phyloP scores from a whole-genome alignment of 2,329 filamentous ascomycete species.

The Apiospora rasikravindrae region DNA sequence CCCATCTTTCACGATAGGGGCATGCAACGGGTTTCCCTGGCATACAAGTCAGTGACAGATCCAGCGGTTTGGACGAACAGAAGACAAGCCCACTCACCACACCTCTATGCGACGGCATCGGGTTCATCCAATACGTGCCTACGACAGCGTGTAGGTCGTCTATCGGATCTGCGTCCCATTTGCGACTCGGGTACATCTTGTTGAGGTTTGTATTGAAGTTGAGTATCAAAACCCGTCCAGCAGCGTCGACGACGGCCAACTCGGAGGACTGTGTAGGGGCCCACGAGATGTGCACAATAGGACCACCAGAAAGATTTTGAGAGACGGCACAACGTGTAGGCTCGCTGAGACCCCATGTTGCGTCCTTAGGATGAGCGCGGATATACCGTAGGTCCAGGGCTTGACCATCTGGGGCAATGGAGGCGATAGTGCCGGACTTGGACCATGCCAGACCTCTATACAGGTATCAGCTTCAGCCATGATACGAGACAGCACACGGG shows the following conservation, averaged over 20 bases:
- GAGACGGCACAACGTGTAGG: constrained; percentile 69
- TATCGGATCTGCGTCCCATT: constrained; percentile 68
- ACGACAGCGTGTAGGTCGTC: constrained; percentile 81
- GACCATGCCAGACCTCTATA: constrained; percentile 81
- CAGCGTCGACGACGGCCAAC: constrained; percentile 80
- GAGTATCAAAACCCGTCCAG: constrained; percentile 78
- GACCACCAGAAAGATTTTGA: constrained; percentile 65
- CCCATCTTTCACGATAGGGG: constrained; percentile 67
- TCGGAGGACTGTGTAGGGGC: constrained; percentile 74
- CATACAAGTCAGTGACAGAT: constrained; percentile 21
- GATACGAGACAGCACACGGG: constrained; percentile 11
- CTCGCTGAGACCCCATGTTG: constrained; percentile 77
- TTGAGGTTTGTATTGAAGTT: constrained; percentile 76
- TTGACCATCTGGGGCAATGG: constrained; percentile 74
- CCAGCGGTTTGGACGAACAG: constrained; percentile 31
- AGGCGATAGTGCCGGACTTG: constrained; percentile 82
- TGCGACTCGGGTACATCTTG: constrained; percentile 65
- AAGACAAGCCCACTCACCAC: constrained; percentile 28
- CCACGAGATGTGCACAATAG: constrained; percentile 83
- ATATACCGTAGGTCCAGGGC: constrained; percentile 76
- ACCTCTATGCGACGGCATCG: constrained; percentile 51
- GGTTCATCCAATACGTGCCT: constrained; percentile 84
- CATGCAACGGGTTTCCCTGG: constrained; percentile 56
- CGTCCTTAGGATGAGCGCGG: constrained; percentile 69
- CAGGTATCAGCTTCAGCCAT: constrained; percentile 27